Evolutionary conservation across 192 early-diverging fungal species (phyloP), one percentile per base, ranked within the genome.

Genomic region (Coemansia sp.): DNA sequence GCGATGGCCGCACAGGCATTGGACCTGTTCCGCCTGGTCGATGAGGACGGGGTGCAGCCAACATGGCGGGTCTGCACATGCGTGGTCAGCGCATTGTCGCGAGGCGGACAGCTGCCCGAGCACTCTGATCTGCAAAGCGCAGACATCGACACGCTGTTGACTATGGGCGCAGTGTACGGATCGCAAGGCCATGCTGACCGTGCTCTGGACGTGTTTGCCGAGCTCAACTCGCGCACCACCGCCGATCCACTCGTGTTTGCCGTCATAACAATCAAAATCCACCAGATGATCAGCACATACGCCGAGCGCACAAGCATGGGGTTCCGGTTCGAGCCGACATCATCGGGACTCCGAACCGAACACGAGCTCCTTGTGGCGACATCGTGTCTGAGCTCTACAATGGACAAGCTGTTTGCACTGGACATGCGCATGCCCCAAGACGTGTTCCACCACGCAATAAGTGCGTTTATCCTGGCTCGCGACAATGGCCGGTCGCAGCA

Each of bases 371-470:
- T 17, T 0, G 38, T 23, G 14, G 63, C 64, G 52, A 62, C 65
- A 23, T 17, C 48, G 5, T 53, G 35, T 17, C 39, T 72, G 45
- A 32, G 41, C 25, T 5, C 9, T 2, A 48, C 52, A 1, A 14
- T 54, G 11, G 66, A 62, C 45, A 21, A n/a, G 5, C 59, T 79
- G 32, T 19, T 69, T 27, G 22, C 22, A 0, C 37, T 21, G 2
- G 56, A 14, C 6, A 9, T 62, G 2, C 3, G 7, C 5, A 43
- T 72, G 23, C 75, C 69, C 23, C 70, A 64, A 38, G 65, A 70
- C 32, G 38, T 79, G 27, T 79, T 67, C 61, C 69, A 67, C 48
- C 56, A 62, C 45, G 76, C 71, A 17, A 79, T 79, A 11, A 64
- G 72, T 0, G 49, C 55, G 22, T 74, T 71, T 54, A 72, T 68